phyloP scores from a whole-genome alignment of 805 yeast genomes.

The Candida endomychidarum region DNA sequence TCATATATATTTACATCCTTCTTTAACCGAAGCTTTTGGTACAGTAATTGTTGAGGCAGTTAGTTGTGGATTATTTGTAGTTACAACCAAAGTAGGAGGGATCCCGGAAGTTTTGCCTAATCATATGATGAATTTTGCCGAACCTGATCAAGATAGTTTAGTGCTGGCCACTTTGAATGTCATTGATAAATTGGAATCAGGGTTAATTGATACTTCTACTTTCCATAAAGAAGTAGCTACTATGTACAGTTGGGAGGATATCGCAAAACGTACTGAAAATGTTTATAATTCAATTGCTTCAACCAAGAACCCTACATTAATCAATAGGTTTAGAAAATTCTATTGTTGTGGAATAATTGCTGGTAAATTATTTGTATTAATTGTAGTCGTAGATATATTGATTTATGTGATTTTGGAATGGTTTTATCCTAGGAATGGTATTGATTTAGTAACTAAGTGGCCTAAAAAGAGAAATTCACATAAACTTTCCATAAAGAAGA shows the following conservation, averaged over 20 bases:
- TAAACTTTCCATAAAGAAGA: no score
- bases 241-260: slow-evolving; percentile 92
- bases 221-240: slow-evolving; percentile 76
- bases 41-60: slow-evolving; percentile 98
- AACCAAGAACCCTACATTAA: slow-evolving; percentile 49
- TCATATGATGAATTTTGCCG: slow-evolving; percentile 90
- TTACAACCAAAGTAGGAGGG: slow-evolving; percentile 95
- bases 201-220: slow-evolving; percentile 62
- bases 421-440: slow-evolving; percentile 62
- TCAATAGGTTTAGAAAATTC: slow-evolving; percentile 60
- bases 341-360: slow-evolving; percentile 81
- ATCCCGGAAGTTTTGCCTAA: slow-evolving; percentile 93
- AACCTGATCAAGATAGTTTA: slow-evolving; percentile 82
- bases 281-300: slow-evolving; percentile 63
- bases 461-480: slow-evolving; percentile 36
- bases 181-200: slow-evolving; percentile 55
- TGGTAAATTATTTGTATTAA: slow-evolving; percentile 76
- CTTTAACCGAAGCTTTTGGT: slow-evolving; percentile 96
- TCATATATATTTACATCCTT: slow-evolving; percentile 89
- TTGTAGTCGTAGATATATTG: slow-evolving; percentile 78
- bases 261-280: slow-evolving; percentile 79
- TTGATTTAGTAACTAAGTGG: slow-evolving; percentile 85
- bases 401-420: slow-evolving; percentile 63
- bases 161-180: slow-evolving; percentile 74
- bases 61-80: slow-evolving; percentile 89